Conservation (phyloP, 2,329 filamentous ascomycete species). For the Eutypella sp. region DNA sequence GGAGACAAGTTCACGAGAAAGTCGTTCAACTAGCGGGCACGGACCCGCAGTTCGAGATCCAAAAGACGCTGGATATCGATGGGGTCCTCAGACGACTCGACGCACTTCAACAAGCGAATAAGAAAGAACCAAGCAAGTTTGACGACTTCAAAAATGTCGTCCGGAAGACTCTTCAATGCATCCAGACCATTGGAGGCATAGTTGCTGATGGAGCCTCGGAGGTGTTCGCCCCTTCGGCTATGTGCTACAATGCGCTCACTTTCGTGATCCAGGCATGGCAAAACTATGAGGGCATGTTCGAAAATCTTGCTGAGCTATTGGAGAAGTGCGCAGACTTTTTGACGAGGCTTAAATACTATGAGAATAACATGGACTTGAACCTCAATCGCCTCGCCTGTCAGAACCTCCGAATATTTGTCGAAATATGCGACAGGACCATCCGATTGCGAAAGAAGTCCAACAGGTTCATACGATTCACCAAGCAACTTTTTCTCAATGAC, state of each 20-base stretch:
- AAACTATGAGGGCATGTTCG: conserved; percentile 30
- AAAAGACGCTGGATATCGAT: conserved; percentile 23
- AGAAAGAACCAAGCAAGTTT: conserved; percentile 25
- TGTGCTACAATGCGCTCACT: conserved; percentile 31
- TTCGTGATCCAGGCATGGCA: conserved; percentile 32
- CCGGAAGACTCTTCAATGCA: conserved; percentile 27
- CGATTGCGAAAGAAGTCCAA: conserved; percentile 25
- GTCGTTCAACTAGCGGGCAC: conserved; percentile 28
- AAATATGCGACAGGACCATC: conserved; percentile 29
- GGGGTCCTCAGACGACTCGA: conserved; percentile 26
- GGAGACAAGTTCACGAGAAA: conserved; percentile 27
- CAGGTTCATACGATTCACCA: conserved; percentile 24
- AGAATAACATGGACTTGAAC: conserved; percentile 26
- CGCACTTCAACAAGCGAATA: conserved; percentile 17
- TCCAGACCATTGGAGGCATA: conserved; percentile 29
- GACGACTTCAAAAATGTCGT: conserved; percentile 22
- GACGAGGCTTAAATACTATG: conserved; percentile 28
- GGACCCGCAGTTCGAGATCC: conserved; percentile 18
- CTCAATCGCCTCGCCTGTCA: conserved; percentile 28
- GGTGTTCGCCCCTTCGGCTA: conserved; percentile 29
- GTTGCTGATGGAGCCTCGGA: conserved; percentile 26
- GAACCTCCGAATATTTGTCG: conserved; percentile 31
- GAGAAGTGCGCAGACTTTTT: conserved; percentile 30
- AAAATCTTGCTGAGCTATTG: conserved; percentile 26
- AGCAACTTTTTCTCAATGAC: conserved; percentile 31